A percentile compares a stretch with the other conserved stretches of the same genome.
These are phyloP conservation scores for Cruciata laevipes DNA, from an alignment of 257 asterid genomes.

Conservation along the genomic window DNA sequence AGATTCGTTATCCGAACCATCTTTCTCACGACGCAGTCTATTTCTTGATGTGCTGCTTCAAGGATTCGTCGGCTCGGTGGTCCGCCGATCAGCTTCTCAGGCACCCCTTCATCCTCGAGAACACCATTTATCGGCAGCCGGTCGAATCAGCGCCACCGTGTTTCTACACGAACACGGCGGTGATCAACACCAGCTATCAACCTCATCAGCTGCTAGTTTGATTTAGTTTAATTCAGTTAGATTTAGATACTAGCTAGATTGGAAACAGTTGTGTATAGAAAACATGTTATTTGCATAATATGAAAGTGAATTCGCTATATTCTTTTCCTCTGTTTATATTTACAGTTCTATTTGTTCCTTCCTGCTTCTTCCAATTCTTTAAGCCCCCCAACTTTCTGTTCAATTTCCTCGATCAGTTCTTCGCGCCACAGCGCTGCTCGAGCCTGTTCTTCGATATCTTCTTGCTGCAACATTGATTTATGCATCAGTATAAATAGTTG, in stretches of 20 bases:
- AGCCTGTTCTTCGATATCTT: slow-evolving; percentile 59
- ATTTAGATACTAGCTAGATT: too few relatives aligned
- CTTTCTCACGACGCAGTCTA: background rate
- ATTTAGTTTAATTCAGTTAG: too few relatives aligned
- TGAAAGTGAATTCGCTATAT: too few relatives aligned
- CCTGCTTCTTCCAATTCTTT: slow-evolving; percentile 75
- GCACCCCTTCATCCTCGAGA: background rate
- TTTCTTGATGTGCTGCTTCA: background rate
- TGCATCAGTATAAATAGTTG: too few relatives aligned
- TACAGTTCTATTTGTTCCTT: slow-evolving; percentile 35
- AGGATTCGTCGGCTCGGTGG: background rate
- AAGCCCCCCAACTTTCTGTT: slow-evolving; percentile 64
- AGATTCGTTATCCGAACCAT: background rate
- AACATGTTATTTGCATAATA: too few relatives aligned
- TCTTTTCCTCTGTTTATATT: too few relatives aligned
- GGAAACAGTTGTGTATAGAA: too few relatives aligned
- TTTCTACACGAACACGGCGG: too few relatives aligned
- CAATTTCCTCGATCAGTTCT: slow-evolving; percentile 85
- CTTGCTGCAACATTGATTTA: slow-evolving; percentile 48
- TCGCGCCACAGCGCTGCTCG: slow-evolving; percentile 72
- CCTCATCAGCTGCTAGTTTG: background rate
- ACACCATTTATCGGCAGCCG: background rate
- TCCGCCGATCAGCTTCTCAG: background rate
- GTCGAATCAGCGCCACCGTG: background rate
- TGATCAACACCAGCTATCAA: background rate